phyloP scores from a whole-genome alignment of 2,329 filamentous ascomycete species.

The Colletotrichum salicis region DNA sequence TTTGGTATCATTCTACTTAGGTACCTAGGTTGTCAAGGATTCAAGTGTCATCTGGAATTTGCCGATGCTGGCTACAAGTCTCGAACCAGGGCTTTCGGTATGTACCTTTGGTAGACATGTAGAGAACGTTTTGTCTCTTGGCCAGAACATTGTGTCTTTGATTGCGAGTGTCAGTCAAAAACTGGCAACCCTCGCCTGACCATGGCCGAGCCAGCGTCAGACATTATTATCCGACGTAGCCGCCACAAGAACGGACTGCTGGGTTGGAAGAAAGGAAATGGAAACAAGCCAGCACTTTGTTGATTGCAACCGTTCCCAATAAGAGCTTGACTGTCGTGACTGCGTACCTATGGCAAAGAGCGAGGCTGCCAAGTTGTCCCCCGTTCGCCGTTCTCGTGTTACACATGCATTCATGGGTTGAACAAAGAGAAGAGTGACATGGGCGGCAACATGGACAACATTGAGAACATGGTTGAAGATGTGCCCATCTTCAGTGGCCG shows the following conservation, averaged over 20 bases:
- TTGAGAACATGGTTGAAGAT: too few species aligned
- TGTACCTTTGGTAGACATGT: too few species aligned
- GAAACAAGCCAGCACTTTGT: not conserved
- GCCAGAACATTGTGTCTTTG: not conserved
- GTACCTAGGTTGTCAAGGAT: too few species aligned
- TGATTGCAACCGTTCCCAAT: not conserved
- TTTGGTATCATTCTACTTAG: not conserved
- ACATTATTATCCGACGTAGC: not conserved
- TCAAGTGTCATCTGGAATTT: not conserved
- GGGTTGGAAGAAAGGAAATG: not conserved
- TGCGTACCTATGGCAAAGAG: not conserved
- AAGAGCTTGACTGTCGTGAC: not conserved
- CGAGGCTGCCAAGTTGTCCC: not conserved
- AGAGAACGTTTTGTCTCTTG: not conserved
- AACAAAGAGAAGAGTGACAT: not conserved
- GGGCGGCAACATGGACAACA: not conserved
- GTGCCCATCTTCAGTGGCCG: conserved; percentile 15
- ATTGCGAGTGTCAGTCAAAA: not conserved
- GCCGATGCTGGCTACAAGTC: not conserved
- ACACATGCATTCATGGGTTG: conserved; percentile 1
- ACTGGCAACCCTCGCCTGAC: not conserved
- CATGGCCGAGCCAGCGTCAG: not conserved
- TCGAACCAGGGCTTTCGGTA: not conserved
- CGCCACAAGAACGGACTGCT: not conserved
- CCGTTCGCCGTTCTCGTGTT: conserved; percentile 10